Evolutionary conservation across 495 filamentous ascomycete genomes (phyloP), one percentile per base, ranked within the genome.

Genomic region (Cryomyces minteri): DNA sequence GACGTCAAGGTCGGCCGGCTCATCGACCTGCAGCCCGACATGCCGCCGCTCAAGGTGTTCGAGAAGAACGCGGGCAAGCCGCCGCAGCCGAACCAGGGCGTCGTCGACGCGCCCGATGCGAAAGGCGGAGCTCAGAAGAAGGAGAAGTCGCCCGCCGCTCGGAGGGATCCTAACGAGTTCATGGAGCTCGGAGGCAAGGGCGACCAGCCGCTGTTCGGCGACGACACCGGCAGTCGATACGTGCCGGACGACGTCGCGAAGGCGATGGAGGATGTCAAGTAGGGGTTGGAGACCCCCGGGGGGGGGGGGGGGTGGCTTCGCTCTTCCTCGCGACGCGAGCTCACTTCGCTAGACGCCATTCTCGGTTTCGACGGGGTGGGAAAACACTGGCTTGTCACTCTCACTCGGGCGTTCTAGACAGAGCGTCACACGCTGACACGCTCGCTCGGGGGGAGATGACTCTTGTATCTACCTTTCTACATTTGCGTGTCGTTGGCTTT

Each of bases 141-240:
- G 36, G 83, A 90, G 60, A 56, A 63, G 3, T 68, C 71, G 4
- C 84, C 84, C 0, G 74, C 72, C 8, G 68, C 72, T 8, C 64
- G 75, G 36, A 70, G 84, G 31, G 70, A 69, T 38, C 72, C 84
- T 1, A 67, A 71, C 9, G 82, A 88, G 49, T 95, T 94, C 47
- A 73, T 80, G 54, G 73, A 79, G 41, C 64, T 90, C 59, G 87
- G 88, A 32, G 82, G 83, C 4, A 82, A 80, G 55, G 88, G 84
- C 2, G 87, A 95, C 59, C 73, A 84, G 51, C 60, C 70, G 29
- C 62, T 95, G 12, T 94, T 77, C 55, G 77, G 69, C 6, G 67
- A 85, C 33, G 76, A 81, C 39, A 60, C 58, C 8, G 64, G 54
- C 5, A 80, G 71, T 51, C 55, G 59, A 5, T 67, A 67, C 50